Conservation (phyloP, 108 stramenopile genomes). For the Aurantiochytrium sp. region DNA sequence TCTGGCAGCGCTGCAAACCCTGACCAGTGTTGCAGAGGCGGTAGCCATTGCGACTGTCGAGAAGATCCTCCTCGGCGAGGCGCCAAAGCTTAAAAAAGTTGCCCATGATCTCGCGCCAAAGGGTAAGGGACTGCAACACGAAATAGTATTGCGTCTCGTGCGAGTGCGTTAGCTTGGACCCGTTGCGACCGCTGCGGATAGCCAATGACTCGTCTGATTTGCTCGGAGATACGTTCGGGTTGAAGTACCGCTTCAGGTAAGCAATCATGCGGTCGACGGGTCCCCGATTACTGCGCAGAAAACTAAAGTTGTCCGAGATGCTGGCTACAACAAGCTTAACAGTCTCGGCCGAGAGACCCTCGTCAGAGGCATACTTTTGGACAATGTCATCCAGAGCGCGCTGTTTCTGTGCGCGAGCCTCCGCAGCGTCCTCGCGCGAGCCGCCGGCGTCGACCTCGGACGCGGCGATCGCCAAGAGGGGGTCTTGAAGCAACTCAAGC, state of each 20-base stretch:
- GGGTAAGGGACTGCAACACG: slow-evolving; percentile 61
- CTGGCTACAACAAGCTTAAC: slow-evolving; percentile 55
- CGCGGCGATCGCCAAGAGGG: slow-evolving; percentile 41
- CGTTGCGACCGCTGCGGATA: slow-evolving; percentile 25
- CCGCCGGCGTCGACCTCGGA: slow-evolving; percentile 15
- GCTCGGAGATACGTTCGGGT: slow-evolving; percentile 34
- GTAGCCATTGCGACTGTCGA: slow-evolving; percentile 45
- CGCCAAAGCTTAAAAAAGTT: slow-evolving; percentile 66
- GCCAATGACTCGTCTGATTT: slow-evolving; percentile 32
- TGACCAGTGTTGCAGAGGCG: slow-evolving; percentile 71
- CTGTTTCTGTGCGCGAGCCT: neutral
- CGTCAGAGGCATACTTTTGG: neutral
- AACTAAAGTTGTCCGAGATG: slow-evolving; percentile 63
- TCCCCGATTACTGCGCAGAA: slow-evolving; percentile 52
- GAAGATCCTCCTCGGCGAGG: slow-evolving; percentile 61
- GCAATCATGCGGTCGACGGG: slow-evolving; percentile 61
- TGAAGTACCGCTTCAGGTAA: slow-evolving; percentile 56
- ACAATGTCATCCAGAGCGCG: slow-evolving; percentile 25
- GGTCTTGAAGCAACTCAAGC: slow-evolving; percentile 46
- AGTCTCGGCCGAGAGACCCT: slow-evolving; percentile 41
- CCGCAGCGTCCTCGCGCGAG: neutral
- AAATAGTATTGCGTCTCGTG: slow-evolving; percentile 70
- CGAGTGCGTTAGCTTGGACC: slow-evolving; percentile 66
- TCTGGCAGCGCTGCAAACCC: slow-evolving; percentile 70
- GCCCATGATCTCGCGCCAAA: slow-evolving; percentile 68